phyloP scores from a whole-genome alignment of 768 basidiomycete genomes.

The Hygrophorus pudorinus region DNA sequence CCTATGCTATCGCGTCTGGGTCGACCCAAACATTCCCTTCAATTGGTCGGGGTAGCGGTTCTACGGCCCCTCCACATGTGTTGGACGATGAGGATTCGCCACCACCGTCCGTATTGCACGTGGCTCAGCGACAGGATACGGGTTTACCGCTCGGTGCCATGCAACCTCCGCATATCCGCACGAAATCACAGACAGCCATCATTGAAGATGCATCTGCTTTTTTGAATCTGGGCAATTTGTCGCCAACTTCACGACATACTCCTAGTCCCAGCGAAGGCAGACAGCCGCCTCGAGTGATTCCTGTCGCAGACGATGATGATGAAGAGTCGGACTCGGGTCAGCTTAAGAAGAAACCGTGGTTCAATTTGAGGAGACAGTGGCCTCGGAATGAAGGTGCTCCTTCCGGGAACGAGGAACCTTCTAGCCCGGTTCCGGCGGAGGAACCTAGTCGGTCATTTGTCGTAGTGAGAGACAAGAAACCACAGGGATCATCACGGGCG shows the following conservation, averaged over 20 bases:
- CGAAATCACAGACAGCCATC: conserved; percentile 76
- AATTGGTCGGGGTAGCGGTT: conserved; percentile 33
- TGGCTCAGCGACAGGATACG: conserved; percentile 27
- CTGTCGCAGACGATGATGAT: conserved; percentile 1
- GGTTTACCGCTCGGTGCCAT: conserved; percentile 52
- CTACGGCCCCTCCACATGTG: conserved; percentile 12
- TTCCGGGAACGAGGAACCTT: conserved; percentile 20
- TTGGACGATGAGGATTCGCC: conserved; percentile 34
- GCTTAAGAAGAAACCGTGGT: conserved; percentile 65
- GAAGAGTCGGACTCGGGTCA: conserved; percentile 23
- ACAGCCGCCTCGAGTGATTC: background rate
- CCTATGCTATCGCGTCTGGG: conserved; percentile 64
- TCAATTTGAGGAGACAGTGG: conserved; percentile 47
- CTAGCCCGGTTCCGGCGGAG: conserved; percentile 15
- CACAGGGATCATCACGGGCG: conserved; percentile 28
- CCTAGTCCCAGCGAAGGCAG: background rate
- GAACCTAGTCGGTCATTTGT: conserved; percentile 52
- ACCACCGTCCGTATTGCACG: conserved; percentile 43
- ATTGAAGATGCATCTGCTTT: conserved; percentile 51
- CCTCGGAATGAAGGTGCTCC: conserved; percentile 41
- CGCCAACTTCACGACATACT: conserved; percentile 7
- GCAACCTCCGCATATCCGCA: conserved; percentile 58
- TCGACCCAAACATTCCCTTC: conserved; percentile 65
- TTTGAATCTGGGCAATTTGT: conserved; percentile 6
- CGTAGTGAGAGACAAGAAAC: conserved; percentile 46